Evolutionary conservation across 108 stramenopile species (phyloP), one percentile per base, ranked within the genome.

Genomic region (Skeletonema potamos): DNA sequence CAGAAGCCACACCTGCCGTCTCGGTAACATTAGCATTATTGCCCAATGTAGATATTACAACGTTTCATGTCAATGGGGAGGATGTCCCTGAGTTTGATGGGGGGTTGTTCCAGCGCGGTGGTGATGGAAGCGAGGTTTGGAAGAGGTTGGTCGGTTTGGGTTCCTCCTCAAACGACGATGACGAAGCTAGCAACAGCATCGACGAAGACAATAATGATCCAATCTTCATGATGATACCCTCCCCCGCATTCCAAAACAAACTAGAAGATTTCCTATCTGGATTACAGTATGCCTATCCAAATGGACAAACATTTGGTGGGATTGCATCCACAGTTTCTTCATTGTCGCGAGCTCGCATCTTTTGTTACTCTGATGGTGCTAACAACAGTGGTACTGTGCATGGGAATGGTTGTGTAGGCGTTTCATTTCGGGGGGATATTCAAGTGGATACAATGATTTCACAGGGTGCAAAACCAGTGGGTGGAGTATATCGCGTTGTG

Each of bases 401-500:
- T 32, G 80, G 84, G 3, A 84, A 88, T 74, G 92, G 92, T n/a
- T 93, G 91, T 67, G 83, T 92, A 32, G 93, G 93, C 9, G 82
- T 92, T 7, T 72, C 70, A 7, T 64, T 95, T 67, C 15, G 36
- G n/a, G 90, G 93, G 1, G 93, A 94, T 66, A 74, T 92, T 20
- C 22, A 28, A 22, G 65, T 92, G 2, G 75, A 88, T 68, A 86
- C 81, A 2, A 85, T 92, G 86, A 68, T 92, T 28, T 88, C 94
- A 22, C 86, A 90, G 64, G 94, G 94, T 13, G 90, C 91, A 39
- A 92, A 92, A 56, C 89, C 90, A 0, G 91, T 95, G 0, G 94
- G 94, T 36, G 90, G 90, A 33, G 82, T 92, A 1, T 95, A 95
- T 68, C 74, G 86, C 46, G 82, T 95, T 18, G 85, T 92, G 24